Percentiles rank a stretch among this genome's conserved stretches.
phyloP scores from a whole-genome alignment of 441 rosid species.

The Arabidopsis hybrid region DNA sequence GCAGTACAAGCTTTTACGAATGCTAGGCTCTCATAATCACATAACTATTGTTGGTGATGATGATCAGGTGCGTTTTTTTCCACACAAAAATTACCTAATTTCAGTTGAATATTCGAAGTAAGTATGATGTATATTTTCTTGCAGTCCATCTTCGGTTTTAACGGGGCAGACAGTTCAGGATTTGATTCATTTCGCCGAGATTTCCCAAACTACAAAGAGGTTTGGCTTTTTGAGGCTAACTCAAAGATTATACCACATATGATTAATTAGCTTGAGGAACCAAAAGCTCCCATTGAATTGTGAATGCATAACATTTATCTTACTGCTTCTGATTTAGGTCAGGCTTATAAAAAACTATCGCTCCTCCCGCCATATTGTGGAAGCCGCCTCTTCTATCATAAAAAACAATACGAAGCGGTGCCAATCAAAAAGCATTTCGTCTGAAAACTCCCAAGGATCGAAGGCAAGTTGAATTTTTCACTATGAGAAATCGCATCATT shows the following conservation, averaged over 20 bases:
- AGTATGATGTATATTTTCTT: constrained; percentile 35
- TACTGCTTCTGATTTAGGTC: constrained; percentile 57
- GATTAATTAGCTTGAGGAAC: constrained; percentile 11
- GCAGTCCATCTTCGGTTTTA: constrained; percentile 97
- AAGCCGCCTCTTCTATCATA: constrained; percentile 91
- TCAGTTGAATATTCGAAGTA: constrained; percentile 6
- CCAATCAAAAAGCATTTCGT: constrained; percentile 65
- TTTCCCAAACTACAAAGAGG: constrained; percentile 88
- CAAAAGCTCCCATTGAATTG: constrained; percentile 3
- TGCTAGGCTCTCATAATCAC: constrained; percentile 79
- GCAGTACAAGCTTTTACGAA: constrained; percentile 78
- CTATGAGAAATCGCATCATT: constrained; percentile 31
- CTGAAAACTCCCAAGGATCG: constrained; percentile 89
- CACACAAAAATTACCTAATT: background rate
- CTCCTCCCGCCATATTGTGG: constrained; percentile 87
- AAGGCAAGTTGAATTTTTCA: constrained; percentile 61
- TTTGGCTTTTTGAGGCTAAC: constrained; percentile 41
- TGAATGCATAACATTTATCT: constrained; percentile 13
- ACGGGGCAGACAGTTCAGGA: constrained; percentile 92
- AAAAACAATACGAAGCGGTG: constrained; percentile 75
- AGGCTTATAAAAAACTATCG: constrained; percentile 88
- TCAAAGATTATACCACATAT: constrained; percentile 25
- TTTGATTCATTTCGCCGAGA: constrained; percentile 90
- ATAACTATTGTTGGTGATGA: constrained; percentile 95
- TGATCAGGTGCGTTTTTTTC: constrained; percentile 73